Conservation (phyloP, 257 asterid genomes). For the Ballota nigra region DNA sequence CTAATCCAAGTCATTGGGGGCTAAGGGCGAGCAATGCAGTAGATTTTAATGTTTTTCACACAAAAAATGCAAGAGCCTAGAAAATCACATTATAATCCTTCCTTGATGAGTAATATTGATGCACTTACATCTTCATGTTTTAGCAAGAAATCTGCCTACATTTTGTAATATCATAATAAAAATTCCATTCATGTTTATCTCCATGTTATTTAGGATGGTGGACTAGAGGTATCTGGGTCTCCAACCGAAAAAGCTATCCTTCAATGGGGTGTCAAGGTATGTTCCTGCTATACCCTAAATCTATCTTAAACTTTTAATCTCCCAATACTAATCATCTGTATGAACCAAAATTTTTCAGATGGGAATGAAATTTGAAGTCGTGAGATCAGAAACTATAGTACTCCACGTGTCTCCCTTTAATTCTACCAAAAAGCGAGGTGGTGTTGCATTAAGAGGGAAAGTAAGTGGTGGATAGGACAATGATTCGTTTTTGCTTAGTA, state of each 20-base stretch:
- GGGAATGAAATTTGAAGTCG: constrained; percentile 84
- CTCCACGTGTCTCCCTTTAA: constrained; percentile 93
- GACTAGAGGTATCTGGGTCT: constrained; percentile 82
- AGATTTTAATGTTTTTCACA: neutral
- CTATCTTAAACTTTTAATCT: constrained; percentile 3
- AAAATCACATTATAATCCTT: constrained; percentile 5
- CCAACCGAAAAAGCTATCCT: constrained; percentile 97
- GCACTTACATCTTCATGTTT: constrained; percentile 13
- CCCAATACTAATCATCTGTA: constrained; percentile 20
- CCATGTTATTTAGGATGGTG: constrained; percentile 53
- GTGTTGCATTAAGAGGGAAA: constrained; percentile 78
- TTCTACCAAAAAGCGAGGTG: constrained; percentile 90
- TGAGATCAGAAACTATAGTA: constrained; percentile 69
- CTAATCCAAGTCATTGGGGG: neutral
- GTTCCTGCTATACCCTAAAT: constrained; percentile 15
- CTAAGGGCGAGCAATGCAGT: neutral
- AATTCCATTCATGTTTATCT: constrained; percentile 8
- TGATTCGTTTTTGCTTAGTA: neutral
- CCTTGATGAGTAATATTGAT: constrained; percentile 7
- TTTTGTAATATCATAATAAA: constrained; percentile 6
- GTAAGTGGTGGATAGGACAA: constrained; percentile 34
- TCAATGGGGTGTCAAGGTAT: constrained; percentile 91
- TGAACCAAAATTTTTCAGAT: constrained; percentile 44
- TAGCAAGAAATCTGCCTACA: neutral
- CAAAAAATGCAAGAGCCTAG: constrained; percentile 2